Base-by-base conservation (phyloP, 805 yeast genomes). In the Candida loeiensis region DNA sequence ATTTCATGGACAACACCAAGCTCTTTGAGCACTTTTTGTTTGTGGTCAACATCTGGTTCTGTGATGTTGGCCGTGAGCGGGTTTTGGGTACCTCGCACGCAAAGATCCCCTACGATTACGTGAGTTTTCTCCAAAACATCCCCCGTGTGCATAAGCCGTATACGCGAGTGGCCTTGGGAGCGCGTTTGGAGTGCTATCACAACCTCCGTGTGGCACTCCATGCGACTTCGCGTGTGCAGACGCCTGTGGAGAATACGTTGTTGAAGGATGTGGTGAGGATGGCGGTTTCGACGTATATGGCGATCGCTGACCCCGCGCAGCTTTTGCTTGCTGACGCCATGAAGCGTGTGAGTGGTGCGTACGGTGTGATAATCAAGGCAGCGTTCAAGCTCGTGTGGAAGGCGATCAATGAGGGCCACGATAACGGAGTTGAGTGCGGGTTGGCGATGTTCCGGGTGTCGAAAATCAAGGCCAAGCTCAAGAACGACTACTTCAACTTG, bases 111-210 rank as follows among this genome's bases (percentile, higher is more conserved):
- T 76, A 79, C 43, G 68, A 72, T 0, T 79, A 75, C 51, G 67
- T 82, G 39, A 75, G 74, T 33, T 72, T 74, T 27, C 66, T 79
- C 7, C 90, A 84, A 52, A 68, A 76, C n/a, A 63, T 85, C 4
- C 74, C 82, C 4, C 79, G 85, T 32, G 58, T 78, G 15, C 64
- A 78, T 4, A 80, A 82, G 44, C 86, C 89, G 2, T 82, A 71
- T 47, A 89, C 98, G 0, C 78, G 96, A 54, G 73, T 86, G 1
- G 74, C 85, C 2, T 56, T 88, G n/a, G 95, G 85, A 2, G 77
- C 85, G 0, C 73, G 95, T 40, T 69, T 88, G 11, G 84, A 80
- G 40, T 65, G 80, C 12, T 84, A 79, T 46, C 96, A 90, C 48
- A 77, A 78, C 56, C 80, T 84, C 48, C 75, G 98, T 49, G 76